A percentile compares a stretch with the other conserved stretches of the same genome.
Conservation (phyloP, 805 yeast species). For the Suhomyces sp. region DNA sequence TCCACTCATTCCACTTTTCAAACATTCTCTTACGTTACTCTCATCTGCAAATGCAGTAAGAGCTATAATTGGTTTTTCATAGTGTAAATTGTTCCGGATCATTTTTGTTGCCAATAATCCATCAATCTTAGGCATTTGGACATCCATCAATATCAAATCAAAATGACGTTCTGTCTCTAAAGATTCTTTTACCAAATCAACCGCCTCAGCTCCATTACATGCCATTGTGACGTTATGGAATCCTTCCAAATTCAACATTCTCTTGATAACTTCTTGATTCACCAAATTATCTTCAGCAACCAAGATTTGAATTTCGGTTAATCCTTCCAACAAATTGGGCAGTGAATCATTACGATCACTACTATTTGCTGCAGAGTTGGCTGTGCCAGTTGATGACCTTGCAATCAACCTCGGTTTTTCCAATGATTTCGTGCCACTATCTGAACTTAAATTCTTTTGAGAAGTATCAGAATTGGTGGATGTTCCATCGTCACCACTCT, state of each 20-base stretch:
- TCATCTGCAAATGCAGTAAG: slow-evolving; percentile 95
- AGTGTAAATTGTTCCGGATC: slow-evolving; percentile 63
- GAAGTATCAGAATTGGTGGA: not conserved
- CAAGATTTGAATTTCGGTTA: slow-evolving; percentile 50
- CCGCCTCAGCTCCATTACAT: slow-evolving; percentile 88
- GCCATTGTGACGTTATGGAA: slow-evolving; percentile 71
- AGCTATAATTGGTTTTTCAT: slow-evolving; percentile 80
- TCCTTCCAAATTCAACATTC: slow-evolving; percentile 88
- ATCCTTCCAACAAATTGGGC: slow-evolving; percentile 23
- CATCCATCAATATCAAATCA: slow-evolving; percentile 91
- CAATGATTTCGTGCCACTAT: slow-evolving; percentile 13
- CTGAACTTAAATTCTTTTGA: not conserved
- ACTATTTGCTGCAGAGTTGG: slow-evolving; percentile 31
- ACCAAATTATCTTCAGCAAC: slow-evolving; percentile 95
- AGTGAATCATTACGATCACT: slow-evolving; percentile 14
- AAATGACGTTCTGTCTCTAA: slow-evolving; percentile 42
- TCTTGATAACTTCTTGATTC: slow-evolving; percentile 87
- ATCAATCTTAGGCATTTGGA: slow-evolving; percentile 94
- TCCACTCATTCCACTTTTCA: slow-evolving; percentile 90
- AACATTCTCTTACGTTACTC: slow-evolving; percentile 80
- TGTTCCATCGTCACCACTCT: not conserved
- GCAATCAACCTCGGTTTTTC: slow-evolving; percentile 48
- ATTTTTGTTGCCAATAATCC: slow-evolving; percentile 81
- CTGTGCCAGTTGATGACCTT: slow-evolving; percentile 53
- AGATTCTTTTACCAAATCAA: slow-evolving; percentile 58